Evolutionary conservation across 2,329 filamentous ascomycete genomes (phyloP).

Genomic region (Rhinocladiella mackenziei): DNA sequence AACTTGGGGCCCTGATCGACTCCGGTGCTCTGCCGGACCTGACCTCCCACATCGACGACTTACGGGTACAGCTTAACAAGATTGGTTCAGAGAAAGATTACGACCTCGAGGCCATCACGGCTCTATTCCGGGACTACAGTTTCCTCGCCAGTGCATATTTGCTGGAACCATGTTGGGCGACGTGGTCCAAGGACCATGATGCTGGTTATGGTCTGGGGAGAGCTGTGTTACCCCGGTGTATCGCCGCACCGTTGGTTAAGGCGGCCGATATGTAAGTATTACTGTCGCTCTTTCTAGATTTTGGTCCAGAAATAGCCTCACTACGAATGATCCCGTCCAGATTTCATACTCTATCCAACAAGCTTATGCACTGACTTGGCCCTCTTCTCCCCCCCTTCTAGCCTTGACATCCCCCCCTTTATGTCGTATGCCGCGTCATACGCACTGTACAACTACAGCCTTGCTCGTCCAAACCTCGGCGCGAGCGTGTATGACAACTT

Average conservation of each 20-base stretch:
- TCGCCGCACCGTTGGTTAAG: constrained; percentile 76
- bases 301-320: too few relatives aligned
- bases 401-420: constrained; percentile 77
- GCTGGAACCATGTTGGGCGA: constrained; percentile 84
- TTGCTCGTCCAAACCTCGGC: constrained; percentile 50
- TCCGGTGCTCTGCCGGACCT: constrained; percentile 69
- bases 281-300: constrained; percentile 6
- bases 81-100: constrained; percentile 45
- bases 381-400: constrained; percentile 37
- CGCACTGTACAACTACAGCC: constrained; percentile 59
- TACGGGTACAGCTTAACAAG: constrained; percentile 43
- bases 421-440: constrained; percentile 75
- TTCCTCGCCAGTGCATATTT: constrained; percentile 87
- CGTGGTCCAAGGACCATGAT: constrained; percentile 54
- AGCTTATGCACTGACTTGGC: too few relatives aligned
- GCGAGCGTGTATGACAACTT: constrained; percentile 55
- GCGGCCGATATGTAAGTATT: constrained; percentile 78
- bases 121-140: constrained; percentile 84
- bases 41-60: constrained; percentile 66
- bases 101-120: constrained; percentile 76
- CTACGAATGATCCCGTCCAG: too few relatives aligned
- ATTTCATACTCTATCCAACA: too few relatives aligned
- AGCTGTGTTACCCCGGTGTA: constrained; percentile 65
- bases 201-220: constrained; percentile 75
- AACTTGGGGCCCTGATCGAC: constrained; percentile 70